Base-by-base conservation (phyloP, 2,329 filamentous ascomycete genomes). In the Thielaviopsis ethacetica region DNA sequence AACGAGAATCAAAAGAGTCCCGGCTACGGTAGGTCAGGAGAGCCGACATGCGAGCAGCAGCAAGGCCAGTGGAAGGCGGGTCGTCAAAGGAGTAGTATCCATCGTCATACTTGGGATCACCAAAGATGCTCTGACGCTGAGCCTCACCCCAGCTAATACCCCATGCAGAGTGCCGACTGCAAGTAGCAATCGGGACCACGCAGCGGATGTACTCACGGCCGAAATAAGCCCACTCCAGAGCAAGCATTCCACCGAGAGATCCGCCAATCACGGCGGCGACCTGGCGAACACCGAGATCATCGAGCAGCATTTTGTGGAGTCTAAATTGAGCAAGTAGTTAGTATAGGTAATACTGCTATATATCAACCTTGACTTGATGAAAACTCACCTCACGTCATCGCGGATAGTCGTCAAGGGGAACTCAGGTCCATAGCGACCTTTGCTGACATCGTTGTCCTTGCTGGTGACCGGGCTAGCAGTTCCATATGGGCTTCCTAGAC, bases 81-180 rank as follows among this genome's bases (percentile, higher is more conserved):
- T 97, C 89, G 34, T 86, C 79, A 66, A 93, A 94, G 1, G 82
- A 67, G 69, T 97, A 98, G 72, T 96, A 97, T 52, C 93, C 93
- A 67, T 97, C 91, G 62, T 96, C 90, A 70, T 98, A 98, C 74
- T 96, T 97, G 34, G 93, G 93, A 69, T 98, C 93, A 47, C 89
- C 91, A 72, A 97, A 98, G 69, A 98, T 97, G 77, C 86, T 91
- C 72, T 93, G 88, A 56, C 88, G 79, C 70, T 94, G 88, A 3
- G 88, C 88, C 69, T 93, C 88, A 50, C 87, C 88, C 88, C 88
- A 94, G 71, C 86, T 91, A 66, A 93, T 94, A 24, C 88, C 85
- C 88, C 88, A 94, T 5, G 88, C 88, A 66, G 87, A 91, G 70
- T 93, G 89, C 50, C 85, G 77, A 65, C 86, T 88, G 7, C 88